Percentiles rank a stretch among this genome's conserved stretches.
Evolutionary conservation across 331 rosid species (phyloP).

Genomic region (Phaseolus coccineus): DNA sequence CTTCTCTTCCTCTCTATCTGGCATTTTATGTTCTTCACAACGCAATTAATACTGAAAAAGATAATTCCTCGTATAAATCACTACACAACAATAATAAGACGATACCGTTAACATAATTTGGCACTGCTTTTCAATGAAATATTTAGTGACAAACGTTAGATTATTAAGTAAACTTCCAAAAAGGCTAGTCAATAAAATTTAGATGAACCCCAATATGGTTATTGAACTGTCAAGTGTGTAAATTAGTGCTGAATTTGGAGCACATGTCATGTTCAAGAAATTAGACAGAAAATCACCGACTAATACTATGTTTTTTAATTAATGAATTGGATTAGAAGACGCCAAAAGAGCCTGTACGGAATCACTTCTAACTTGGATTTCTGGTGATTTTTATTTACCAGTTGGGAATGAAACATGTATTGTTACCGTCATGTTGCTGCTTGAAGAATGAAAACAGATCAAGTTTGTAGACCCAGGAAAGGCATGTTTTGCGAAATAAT

Average conservation of each 20-base stretch:
- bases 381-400: not conserved
- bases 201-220: not conserved
- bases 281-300: not conserved
- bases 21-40: not conserved
- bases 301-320: not conserved
- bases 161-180: not conserved
- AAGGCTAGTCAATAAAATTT: not conserved
- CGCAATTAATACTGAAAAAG: not conserved
- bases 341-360: not conserved
- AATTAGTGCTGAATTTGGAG: not conserved
- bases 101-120: not conserved
- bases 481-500: not conserved
- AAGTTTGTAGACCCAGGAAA: constrained; percentile 10
- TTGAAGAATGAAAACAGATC: not conserved
- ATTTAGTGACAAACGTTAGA: not conserved
- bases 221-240: not conserved
- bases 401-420: too few species aligned
- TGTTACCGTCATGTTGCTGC: constrained; percentile 23
- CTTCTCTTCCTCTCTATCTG: constrained; percentile 28
- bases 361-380: not conserved
- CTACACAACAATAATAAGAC: not conserved
- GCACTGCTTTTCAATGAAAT: not conserved
- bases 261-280: not conserved
- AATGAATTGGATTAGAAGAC: constrained; percentile 4
- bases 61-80: not conserved